Base-by-base conservation (phyloP, 768 basidiomycete species). In the Tricholoma sp. region DNA sequence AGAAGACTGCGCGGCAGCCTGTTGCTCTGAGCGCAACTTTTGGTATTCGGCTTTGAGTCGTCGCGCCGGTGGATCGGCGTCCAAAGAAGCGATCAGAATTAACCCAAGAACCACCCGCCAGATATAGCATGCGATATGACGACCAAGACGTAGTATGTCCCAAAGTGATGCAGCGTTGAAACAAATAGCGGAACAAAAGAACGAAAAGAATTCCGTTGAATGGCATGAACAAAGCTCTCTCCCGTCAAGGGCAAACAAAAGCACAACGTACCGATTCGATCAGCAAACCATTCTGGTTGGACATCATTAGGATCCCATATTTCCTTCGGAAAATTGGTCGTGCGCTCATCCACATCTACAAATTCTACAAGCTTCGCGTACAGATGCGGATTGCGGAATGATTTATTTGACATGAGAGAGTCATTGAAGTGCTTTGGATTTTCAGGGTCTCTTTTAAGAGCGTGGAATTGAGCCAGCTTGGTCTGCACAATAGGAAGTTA, bases 331-430 rank as follows among this genome's bases (percentile, higher is more conserved):
- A 95, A 94, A 61, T 92, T 91, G 1, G 88, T 89, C n/a, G 83
- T 75, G 14, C 86, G 82, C 69, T 98, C 96, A 65, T 96, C 87
- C 14, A 95, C 88, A 54, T 89, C 88, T 14, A 97, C 86, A 67
- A 95, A 97, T 66, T 97, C 92, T 60, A 99, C 95, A 2, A 99
- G 83, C 64, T 94, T 94, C 11, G 91, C 79, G 71, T 96, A 97
- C n/a, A 98, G 82, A 66, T 97, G 92, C 0, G 96, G 96, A 66
- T 99, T 99, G 24, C 94, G 85, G 73, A 98, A 99, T 4, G 93
- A 86, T 45, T 92, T 86, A 62, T 90, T 92, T 7, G 86, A 83
- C 86, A 98, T 92, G 41, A 99, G 81, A 1, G 91, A 91, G 70
- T 97, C 94, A 69, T 98, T 99, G 76, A 97, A 98, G 70, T 97